phyloP scores from a whole-genome alignment of 2,329 filamentous ascomycete species.

The Colletotrichum gigasporum region DNA sequence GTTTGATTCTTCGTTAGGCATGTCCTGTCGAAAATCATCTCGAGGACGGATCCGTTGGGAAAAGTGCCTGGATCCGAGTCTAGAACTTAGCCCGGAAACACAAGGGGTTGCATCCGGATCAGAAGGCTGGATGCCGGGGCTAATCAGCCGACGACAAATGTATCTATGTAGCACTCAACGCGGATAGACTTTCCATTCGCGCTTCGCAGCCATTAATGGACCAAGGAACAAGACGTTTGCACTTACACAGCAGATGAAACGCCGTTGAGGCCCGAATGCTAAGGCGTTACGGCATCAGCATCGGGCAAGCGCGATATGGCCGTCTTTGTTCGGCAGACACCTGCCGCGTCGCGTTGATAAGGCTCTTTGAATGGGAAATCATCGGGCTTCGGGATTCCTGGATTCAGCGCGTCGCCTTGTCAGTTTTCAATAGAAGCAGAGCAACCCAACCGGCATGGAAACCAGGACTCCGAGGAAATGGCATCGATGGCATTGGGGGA shows the following conservation, averaged over 20 bases:
- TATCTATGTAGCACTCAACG: conserved; percentile 10
- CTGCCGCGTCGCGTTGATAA: neutral
- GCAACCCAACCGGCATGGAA: neutral
- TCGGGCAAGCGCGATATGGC: neutral
- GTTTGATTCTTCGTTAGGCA: neutral
- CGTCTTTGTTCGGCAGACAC: too few species aligned
- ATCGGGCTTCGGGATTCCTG: too few species aligned
- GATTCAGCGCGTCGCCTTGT: too few species aligned
- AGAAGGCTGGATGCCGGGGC: neutral
- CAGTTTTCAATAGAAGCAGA: neutral
- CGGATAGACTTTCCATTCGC: conserved; percentile 23
- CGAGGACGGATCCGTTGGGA: neutral
- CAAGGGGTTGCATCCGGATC: conserved; percentile 16
- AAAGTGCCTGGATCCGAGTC: neutral
- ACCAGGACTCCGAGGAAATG: neutral
- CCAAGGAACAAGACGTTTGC: neutral
- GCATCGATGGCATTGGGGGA: neutral
- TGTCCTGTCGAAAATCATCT: neutral
- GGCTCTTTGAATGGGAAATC: too few species aligned
- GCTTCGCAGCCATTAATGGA: neutral
- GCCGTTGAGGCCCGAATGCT: conserved; percentile 14
- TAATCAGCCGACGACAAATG: neutral
- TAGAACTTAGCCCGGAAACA: conserved; percentile 11
- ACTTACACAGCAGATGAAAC: conserved; percentile 6
- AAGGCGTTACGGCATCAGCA: neutral